Percentiles rank a stretch among this genome's conserved stretches.
phyloP scores from a whole-genome alignment of 331 rosid species.

The Prunus yedoensis region DNA sequence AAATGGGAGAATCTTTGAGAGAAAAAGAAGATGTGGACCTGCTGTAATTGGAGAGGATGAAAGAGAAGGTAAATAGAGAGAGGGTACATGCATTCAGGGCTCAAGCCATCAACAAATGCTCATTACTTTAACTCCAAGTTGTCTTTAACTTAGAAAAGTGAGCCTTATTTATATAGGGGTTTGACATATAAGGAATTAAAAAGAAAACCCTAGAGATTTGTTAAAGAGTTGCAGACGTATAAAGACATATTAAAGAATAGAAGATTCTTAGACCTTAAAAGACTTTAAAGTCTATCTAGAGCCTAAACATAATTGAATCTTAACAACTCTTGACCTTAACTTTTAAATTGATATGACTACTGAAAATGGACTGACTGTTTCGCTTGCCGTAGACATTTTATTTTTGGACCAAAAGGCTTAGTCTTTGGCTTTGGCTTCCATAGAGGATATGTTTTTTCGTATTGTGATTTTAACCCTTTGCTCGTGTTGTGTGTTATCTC shows the following conservation, averaged over 20 bases:
- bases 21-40: neutral
- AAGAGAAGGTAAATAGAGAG: neutral
- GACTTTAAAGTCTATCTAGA: neutral
- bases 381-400: slow-evolving; percentile 8
- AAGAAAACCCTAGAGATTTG: neutral
- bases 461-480: neutral
- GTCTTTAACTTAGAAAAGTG: neutral
- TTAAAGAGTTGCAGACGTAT: neutral
- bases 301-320: neutral
- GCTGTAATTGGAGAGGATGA: neutral
- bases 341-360: neutral
- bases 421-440: neutral
- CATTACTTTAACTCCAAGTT: too few species aligned
- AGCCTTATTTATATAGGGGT: neutral
- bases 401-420: neutral
- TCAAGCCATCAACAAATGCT: neutral
- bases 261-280: too few species aligned
- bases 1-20: neutral
- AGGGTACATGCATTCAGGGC: neutral
- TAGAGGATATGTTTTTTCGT: neutral
- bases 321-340: neutral
- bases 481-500: slow-evolving; percentile 6
- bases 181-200: neutral
- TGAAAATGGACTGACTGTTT: neutral
- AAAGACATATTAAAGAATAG: too few species aligned